A percentile compares a stretch with the other conserved stretches of the same genome.
Evolutionary conservation across 106 monocot genomes (phyloP).

Genomic region (Posidonia australis): DNA sequence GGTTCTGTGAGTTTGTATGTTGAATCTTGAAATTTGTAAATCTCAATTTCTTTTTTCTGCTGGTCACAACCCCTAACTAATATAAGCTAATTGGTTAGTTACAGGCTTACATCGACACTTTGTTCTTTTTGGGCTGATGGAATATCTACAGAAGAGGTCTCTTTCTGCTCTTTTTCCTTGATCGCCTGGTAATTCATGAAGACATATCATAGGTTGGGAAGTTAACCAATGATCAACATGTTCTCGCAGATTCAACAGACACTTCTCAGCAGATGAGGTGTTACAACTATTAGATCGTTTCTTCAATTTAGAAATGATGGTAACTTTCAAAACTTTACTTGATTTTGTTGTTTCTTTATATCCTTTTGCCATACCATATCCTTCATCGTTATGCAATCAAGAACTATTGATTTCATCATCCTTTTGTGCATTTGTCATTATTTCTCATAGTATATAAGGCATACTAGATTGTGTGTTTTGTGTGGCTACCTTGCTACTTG

Average conservation of each 20-base stretch:
- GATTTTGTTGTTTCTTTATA: conserved; percentile 1
- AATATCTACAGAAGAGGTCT: conserved; percentile 63
- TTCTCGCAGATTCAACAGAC: conserved; percentile 51
- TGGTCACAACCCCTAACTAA: too few relatives aligned
- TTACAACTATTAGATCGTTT: conserved; percentile 80
- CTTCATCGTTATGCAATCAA: neutral
- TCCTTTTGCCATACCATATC: too few relatives aligned
- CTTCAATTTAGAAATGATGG: conserved; percentile 98
- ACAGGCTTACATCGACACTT: conserved; percentile 88
- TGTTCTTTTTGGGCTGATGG: conserved; percentile 85
- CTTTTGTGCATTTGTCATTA: neutral
- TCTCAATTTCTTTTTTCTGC: too few relatives aligned
- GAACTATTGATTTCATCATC: neutral
- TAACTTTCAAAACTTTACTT: conserved; percentile 14
- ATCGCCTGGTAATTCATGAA: neutral
- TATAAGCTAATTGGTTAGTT: too few relatives aligned
- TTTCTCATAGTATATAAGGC: neutral
- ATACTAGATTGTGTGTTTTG: neutral
- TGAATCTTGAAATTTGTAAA: too few relatives aligned
- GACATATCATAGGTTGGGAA: too few relatives aligned
- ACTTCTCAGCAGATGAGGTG: conserved; percentile 81
- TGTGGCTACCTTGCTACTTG: too few relatives aligned
- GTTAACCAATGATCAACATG: neutral
- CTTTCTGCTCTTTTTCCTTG: conserved; percentile 5
- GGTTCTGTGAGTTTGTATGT: too few relatives aligned